Conservation (phyloP, 345 rosid species). For the Gossypium rotundifolium region DNA sequence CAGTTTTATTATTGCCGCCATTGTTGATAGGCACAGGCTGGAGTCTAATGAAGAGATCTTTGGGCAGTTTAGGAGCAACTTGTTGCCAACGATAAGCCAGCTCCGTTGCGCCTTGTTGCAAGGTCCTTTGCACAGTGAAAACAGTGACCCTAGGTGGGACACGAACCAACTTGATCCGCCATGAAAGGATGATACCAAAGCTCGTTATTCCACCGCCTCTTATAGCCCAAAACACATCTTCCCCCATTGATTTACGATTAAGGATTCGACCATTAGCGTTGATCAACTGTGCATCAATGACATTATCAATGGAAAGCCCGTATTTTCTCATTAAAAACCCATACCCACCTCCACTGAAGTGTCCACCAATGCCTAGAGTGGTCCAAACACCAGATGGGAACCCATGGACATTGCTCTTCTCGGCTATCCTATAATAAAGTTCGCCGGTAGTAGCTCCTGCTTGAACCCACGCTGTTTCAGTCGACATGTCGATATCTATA, state of each 20-base stretch:
- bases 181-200: not conserved
- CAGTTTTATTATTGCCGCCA: slow-evolving; percentile 10
- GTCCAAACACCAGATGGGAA: slow-evolving; percentile 48
- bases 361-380: slow-evolving; percentile 1
- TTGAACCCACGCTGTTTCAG: slow-evolving; percentile 61
- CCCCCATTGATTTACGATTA: not conserved
- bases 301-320: not conserved
- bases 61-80: slow-evolving; percentile 22
- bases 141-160: not conserved
- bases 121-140: slow-evolving; percentile 11
- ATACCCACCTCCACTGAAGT: slow-evolving; percentile 1
- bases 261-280: slow-evolving; percentile 4
- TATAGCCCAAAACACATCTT: slow-evolving; percentile 7
- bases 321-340: not conserved
- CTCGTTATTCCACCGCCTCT: not conserved
- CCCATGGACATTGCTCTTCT: slow-evolving; percentile 44
- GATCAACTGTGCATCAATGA: not conserved
- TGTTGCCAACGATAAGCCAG: slow-evolving; percentile 31
- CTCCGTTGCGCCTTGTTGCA: slow-evolving; percentile 28
- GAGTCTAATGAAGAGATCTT: slow-evolving; percentile 33
- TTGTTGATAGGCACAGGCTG: slow-evolving; percentile 9
- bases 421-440: slow-evolving; percentile 40
- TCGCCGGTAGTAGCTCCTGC: slow-evolving; percentile 69
- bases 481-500: slow-evolving; percentile 33
- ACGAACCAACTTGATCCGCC: slow-evolving; percentile 1